These are phyloP conservation scores for Parietichytrium sp. DNA, from an alignment of 108 stramenopile genomes.

Conservation along the genomic window DNA sequence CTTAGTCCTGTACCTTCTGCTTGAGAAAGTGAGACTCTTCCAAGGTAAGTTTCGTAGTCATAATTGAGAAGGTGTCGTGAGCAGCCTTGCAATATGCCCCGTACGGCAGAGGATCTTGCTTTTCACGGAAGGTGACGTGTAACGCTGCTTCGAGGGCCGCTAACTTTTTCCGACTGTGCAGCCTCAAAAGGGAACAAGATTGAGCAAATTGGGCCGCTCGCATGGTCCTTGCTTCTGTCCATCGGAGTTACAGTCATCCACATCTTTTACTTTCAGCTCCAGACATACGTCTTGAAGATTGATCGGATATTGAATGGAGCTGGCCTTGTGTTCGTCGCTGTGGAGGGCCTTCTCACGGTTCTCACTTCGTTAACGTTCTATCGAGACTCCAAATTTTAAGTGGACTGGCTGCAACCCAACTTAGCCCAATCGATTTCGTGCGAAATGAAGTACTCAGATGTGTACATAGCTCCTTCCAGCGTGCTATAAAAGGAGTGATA, in stretches of 20 bases:
- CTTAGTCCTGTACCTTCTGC: neutral
- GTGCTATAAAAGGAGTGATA: no score
- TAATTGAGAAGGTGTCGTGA: no score
- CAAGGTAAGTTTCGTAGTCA: neutral
- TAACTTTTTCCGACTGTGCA: no score
- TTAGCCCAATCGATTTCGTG: no score
- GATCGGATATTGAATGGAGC: conserved; percentile 28
- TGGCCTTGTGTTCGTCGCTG: neutral
- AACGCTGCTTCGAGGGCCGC: no score
- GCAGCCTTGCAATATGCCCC: no score
- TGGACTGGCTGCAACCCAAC: no score
- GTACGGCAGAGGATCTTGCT: no score
- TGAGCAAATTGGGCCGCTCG: neutral
- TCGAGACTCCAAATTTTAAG: neutral
- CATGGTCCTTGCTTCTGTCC: neutral
- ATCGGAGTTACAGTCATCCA: neutral
- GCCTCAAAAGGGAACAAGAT: conserved; percentile 34
- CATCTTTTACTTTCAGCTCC: conserved; percentile 13
- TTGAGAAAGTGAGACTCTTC: conserved; percentile 29
- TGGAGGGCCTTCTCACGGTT: conserved; percentile 4
- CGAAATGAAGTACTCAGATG: no score
- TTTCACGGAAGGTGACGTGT: no score
- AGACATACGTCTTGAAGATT: conserved; percentile 34
- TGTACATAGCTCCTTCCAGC: no score
- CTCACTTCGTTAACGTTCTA: neutral